Conservation (phyloP, 176 grass and related monocot genomes). For the maize (Zea mays) region Zm-B73-REFERENCE-NAM-5.0 NC_050102.1:10731501-10732000, state of each 20-base stretch:
- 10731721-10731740: background rate
- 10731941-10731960: conserved; percentile 67
- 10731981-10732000: conserved; percentile 75
- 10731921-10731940: conserved; percentile 72
- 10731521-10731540: too few species aligned
- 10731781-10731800: background rate
- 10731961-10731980: conserved; percentile 79
- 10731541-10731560: too few species aligned
- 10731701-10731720: too few species aligned
- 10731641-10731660: too few species aligned
- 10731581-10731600: too few species aligned
- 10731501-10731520: too few species aligned
- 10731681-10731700: conserved; percentile 19
- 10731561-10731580: too few species aligned
- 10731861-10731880: conserved; percentile 28
- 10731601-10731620: too few species aligned
- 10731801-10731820: background rate
- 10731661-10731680: too few species aligned
- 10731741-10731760: background rate
- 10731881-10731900: conserved; percentile 90
- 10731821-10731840: background rate
- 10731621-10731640: too few species aligned
- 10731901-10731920: conserved; percentile 97
- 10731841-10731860: background rate
- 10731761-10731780: conserved; percentile 17